Evolutionary conservation across 2,329 filamentous ascomycete genomes (phyloP).

Genomic region (Tothia fuscella): DNA sequence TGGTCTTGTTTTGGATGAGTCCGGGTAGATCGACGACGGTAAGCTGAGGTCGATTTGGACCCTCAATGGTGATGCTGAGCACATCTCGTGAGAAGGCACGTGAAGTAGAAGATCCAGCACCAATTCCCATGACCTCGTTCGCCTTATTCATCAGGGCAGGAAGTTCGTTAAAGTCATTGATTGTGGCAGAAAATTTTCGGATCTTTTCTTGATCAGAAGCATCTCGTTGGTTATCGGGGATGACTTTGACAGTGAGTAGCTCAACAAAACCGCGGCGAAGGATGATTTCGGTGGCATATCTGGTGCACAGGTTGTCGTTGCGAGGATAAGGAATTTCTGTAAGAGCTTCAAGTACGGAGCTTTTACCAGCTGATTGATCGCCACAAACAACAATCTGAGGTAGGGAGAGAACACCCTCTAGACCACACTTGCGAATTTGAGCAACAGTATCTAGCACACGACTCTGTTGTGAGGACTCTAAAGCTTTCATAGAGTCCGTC

Average conservation of each 20-base stretch:
- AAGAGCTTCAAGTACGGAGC: slow-evolving; percentile 26
- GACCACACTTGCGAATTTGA: slow-evolving; percentile 41
- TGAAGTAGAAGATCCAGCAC: slow-evolving; percentile 13
- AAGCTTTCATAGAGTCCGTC: slow-evolving; percentile 25
- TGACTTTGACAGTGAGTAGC: slow-evolving; percentile 28
- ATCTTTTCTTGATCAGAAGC: neutral
- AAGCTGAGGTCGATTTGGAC: slow-evolving; percentile 46
- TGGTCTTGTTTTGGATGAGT: slow-evolving; percentile 38
- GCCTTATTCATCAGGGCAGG: slow-evolving; percentile 25
- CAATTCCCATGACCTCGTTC: slow-evolving; percentile 16
- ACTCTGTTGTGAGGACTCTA: slow-evolving; percentile 25
- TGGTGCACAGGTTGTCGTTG: slow-evolving; percentile 44
- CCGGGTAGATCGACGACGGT: slow-evolving; percentile 52
- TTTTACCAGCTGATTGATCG: slow-evolving; percentile 17
- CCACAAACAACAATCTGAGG: slow-evolving; percentile 17
- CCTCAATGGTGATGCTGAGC: slow-evolving; percentile 46
- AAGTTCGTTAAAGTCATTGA: neutral
- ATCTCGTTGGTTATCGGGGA: neutral
- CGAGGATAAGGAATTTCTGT: slow-evolving; percentile 48
- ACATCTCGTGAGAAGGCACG: slow-evolving; percentile 30
- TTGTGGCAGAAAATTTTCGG: slow-evolving; percentile 18
- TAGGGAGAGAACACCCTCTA: slow-evolving; percentile 18
- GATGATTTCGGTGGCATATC: slow-evolving; percentile 35
- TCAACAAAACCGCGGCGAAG: slow-evolving; percentile 31
- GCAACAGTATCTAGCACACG: slow-evolving; percentile 44